phyloP scores from a whole-genome alignment of 202 grass and related monocot species.

The Panicum hallii region DNA sequence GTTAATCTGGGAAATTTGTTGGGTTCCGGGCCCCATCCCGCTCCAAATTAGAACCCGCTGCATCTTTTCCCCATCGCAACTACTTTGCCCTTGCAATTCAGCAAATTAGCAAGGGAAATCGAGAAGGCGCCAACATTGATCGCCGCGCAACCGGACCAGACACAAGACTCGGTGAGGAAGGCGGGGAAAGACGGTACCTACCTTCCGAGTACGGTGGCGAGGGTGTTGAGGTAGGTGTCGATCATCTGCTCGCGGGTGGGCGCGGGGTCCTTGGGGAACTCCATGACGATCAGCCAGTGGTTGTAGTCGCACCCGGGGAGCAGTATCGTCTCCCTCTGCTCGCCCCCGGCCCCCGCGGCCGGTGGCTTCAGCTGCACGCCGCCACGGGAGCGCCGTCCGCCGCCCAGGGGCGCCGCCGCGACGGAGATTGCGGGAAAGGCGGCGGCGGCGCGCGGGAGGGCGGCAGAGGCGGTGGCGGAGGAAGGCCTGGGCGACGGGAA shows the following conservation, averaged over 20 bases:
- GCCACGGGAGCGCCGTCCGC: no score
- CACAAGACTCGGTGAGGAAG: rapidly evolving
- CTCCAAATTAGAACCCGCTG: background rate
- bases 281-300: constrained; percentile 99
- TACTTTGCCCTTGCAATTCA: background rate
- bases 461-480: background rate
- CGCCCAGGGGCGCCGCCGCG: background rate
- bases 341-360: constrained; percentile 25
- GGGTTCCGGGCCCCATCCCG: background rate
- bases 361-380: constrained; percentile 16
- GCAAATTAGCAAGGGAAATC: background rate
- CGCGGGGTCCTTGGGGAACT: constrained; percentile 95
- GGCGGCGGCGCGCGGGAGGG: constrained; percentile 2
- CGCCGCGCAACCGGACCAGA: background rate
- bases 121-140: background rate
- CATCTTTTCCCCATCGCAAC: background rate
- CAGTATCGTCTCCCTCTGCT: constrained; percentile 87
- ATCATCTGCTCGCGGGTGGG: constrained; percentile 98
- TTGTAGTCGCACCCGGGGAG: constrained; percentile 98
- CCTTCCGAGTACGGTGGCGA: constrained; percentile 91
- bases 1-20: background rate
- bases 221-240: constrained; percentile 94
- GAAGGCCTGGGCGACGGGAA: background rate
- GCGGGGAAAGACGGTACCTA: background rate
- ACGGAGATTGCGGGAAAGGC: constrained; percentile 30